Base-by-base conservation (phyloP, 2,329 filamentous ascomycete species). In the Colletotrichum liriopes region DNA sequence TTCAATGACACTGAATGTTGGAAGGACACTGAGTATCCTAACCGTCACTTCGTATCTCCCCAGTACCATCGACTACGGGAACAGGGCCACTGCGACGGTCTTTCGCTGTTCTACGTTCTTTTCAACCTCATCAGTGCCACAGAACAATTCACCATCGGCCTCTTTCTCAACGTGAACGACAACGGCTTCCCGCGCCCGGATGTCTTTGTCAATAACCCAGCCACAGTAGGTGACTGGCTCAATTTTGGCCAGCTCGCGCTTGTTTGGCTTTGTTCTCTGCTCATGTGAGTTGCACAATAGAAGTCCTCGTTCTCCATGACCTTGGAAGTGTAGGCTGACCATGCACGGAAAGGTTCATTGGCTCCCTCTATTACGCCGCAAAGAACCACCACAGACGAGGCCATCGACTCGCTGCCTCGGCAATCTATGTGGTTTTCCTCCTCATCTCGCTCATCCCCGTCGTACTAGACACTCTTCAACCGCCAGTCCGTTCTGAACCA, bases 181-280 rank as follows among this genome's bases (percentile, higher is more conserved):
- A 43, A 29, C 4, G 55, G 47, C 16, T 26, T 32, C 16, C 39
- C 32, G 14, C 37, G 66, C 37, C 39, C 41, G 4, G 47, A 45
- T 12, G 56, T 47, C 60, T 69, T 73, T 20, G 65, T 73, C n/a
- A 49, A 65, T 14, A 43, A 49, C 35, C 66, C 70, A 9, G 60
- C 61, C 11, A 61, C 59, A 0, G 35, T 32, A 26, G 66, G 70
- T 23, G 66, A 73, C 70, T 69, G 66, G 66, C 20, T 69, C 39
- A 73, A 73, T 20, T 39, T 73, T 18, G 35, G 18, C 6, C 66
- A 73, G 55, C 55, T 73, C 2, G 41, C 7, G 2, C 26, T 61
- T 32, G 49, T 73, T 2, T 73, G 66, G 55, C 3, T 67, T 29
- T 62, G 47, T 47, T 49, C 41, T 5, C 23, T 71, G 7, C 4